These are phyloP conservation scores for Phellopilus nigrolimitatus DNA, from an alignment of 1,284 basidiomycete species.

Conservation along the genomic window DNA sequence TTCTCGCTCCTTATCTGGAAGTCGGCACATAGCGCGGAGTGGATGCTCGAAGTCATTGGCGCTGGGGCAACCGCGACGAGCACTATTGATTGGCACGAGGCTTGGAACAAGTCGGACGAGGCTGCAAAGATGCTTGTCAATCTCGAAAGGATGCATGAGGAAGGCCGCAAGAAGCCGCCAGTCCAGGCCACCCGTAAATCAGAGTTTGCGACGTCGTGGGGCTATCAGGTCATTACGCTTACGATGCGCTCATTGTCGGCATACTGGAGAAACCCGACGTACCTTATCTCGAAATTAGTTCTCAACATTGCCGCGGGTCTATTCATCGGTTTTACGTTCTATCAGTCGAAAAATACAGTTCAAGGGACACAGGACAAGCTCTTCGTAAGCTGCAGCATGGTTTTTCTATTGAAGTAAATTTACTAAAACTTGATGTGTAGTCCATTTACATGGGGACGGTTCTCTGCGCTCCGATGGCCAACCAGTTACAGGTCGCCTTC, in stretches of 20 bases:
- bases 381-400: conserved; percentile 25
- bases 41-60: conserved; percentile 57
- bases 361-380: conserved; percentile 21
- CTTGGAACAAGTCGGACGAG: conserved; percentile 38
- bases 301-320: conserved; percentile 18
- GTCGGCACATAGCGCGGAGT: too few relatives aligned
- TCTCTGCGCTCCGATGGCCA: conserved; percentile 39
- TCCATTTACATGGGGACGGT: conserved; percentile 46
- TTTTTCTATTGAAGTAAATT: conserved; percentile 29
- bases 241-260: conserved; percentile 46
- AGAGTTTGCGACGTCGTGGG: conserved; percentile 48
- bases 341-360: conserved; percentile 12
- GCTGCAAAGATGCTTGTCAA: conserved; percentile 26
- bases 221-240: conserved; percentile 42
- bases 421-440: conserved; percentile 42
- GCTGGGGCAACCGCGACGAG: conserved; percentile 41
- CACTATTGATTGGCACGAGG: conserved; percentile 40
- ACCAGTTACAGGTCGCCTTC: conserved; percentile 44
- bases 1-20: too few relatives aligned
- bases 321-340: conserved; percentile 21
- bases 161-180: conserved; percentile 35
- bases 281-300: conserved; percentile 45
- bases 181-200: conserved; percentile 31
- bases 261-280: conserved; percentile 53
- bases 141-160: conserved; percentile 34